phyloP scores from a whole-genome alignment of 495 filamentous ascomycete species.

The Stereocaulon alpinum region DNA sequence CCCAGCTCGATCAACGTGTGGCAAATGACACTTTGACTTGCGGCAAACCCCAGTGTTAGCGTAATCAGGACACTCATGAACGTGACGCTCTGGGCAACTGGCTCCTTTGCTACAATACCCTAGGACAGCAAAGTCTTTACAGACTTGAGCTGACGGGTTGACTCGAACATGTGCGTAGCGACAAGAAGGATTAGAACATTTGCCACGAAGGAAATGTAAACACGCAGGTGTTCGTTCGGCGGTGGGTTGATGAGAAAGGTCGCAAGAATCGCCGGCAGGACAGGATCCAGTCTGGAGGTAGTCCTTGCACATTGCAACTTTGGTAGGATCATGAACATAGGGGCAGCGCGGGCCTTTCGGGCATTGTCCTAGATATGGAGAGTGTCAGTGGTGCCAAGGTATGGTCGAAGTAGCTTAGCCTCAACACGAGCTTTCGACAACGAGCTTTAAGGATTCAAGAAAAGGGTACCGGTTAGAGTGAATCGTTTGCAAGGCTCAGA shows the following conservation, averaged over 20 bases:
- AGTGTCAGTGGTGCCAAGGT: conserved; percentile 21
- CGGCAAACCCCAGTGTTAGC: conserved; percentile 81
- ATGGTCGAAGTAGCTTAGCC: not conserved
- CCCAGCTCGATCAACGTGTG: conserved; percentile 78
- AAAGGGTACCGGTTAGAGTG: conserved; percentile 76
- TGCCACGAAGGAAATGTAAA: conserved; percentile 81
- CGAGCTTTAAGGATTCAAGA: conserved; percentile 20
- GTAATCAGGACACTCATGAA: conserved; percentile 88
- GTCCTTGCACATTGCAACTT: conserved; percentile 85
- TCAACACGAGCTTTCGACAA: conserved; percentile 2
- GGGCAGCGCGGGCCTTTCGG: conserved; percentile 68
- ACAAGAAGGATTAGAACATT: conserved; percentile 81
- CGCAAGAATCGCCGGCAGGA: conserved; percentile 68
- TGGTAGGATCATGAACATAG: conserved; percentile 74
- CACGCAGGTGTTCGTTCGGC: conserved; percentile 80
- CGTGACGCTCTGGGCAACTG: conserved; percentile 71
- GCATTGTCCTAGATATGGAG: conserved; percentile 58
- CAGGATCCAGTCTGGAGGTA: conserved; percentile 76
- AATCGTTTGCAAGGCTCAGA: conserved; percentile 80
- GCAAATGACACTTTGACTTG: conserved; percentile 71
- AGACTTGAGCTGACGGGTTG: conserved; percentile 72
- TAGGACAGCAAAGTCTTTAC: conserved; percentile 70
- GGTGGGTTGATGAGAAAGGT: conserved; percentile 84
- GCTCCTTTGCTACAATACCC: conserved; percentile 86
- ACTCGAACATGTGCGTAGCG: conserved; percentile 82